These are phyloP conservation scores for Aspergillus nanangensis DNA, from an alignment of 495 filamentous ascomycete species.

Conservation along the genomic window DNA sequence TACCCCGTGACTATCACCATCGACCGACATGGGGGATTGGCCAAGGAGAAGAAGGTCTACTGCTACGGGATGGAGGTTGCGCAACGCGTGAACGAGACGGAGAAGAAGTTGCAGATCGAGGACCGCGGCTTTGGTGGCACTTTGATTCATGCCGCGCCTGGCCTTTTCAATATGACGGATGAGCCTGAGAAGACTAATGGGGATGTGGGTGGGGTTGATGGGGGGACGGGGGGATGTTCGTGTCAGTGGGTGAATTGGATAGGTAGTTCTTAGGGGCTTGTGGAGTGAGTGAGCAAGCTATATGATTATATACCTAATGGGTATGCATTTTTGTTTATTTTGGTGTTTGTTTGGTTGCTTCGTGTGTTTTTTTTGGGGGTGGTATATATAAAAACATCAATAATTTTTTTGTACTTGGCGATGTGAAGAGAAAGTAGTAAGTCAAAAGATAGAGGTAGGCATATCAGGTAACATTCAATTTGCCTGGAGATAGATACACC, in stretches of 20 bases:
- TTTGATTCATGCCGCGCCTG: constrained; percentile 53
- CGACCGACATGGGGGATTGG: constrained; percentile 73
- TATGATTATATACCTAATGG: no score
- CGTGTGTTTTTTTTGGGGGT: no score
- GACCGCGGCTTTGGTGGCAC: constrained; percentile 55
- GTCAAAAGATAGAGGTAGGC: no score
- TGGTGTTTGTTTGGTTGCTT: no score
- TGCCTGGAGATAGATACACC: no score
- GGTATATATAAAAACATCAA: no score
- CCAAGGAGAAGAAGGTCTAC: constrained; percentile 61
- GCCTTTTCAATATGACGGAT: constrained; percentile 35
- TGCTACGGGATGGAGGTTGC: constrained; percentile 57
- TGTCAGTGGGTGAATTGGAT: constrained; percentile 21
- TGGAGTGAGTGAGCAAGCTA: no score
- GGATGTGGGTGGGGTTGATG: constrained; percentile 15
- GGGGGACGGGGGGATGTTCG: constrained; percentile 15
- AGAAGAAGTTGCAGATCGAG: constrained; percentile 54
- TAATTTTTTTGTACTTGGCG: no score
- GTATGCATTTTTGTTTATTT: no score
- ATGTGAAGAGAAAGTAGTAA: no score
- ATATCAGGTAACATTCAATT: no score
- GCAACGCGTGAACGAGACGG: constrained; percentile 44
- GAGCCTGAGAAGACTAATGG: constrained; percentile 26
- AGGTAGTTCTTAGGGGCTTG: constrained; percentile 4
- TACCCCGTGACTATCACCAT: constrained; percentile 78